A percentile compares a stretch with the other conserved stretches of the same genome.
These are phyloP conservation scores for Didymella exigua DNA, from an alignment of 2,329 filamentous ascomycete species.

Conservation along the genomic window DNA sequence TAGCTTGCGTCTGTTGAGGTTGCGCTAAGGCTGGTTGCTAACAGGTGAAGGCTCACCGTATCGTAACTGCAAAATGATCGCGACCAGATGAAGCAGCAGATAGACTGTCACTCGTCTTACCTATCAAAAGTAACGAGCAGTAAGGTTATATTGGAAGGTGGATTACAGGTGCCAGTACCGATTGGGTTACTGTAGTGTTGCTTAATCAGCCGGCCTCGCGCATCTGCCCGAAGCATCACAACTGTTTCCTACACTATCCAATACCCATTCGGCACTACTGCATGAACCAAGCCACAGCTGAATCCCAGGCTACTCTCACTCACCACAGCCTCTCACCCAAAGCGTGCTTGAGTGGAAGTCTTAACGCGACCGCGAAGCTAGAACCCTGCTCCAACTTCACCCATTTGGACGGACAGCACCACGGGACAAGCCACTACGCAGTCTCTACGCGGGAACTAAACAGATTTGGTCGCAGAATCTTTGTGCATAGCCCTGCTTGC, in stretches of 20 bases:
- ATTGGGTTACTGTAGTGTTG: conserved; percentile 9
- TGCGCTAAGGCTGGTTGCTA: neutral
- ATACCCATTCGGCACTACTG: conserved; percentile 7
- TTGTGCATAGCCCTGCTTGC: neutral
- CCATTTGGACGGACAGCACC: conserved; percentile 13
- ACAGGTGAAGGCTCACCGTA: neutral
- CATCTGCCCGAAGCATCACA: conserved; percentile 8
- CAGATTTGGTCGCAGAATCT: neutral
- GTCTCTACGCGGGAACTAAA: neutral
- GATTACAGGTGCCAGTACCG: neutral
- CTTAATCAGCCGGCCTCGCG: conserved; percentile 13
- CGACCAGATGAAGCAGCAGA: neutral
- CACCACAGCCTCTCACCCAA: neutral
- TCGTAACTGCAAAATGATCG: neutral
- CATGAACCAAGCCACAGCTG: neutral
- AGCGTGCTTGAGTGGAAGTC: neutral
- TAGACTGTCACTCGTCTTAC: neutral
- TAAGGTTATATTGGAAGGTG: neutral
- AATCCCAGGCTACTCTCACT: neutral
- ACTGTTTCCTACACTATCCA: conserved; percentile 9
- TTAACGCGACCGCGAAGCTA: neutral
- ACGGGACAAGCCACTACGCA: conserved; percentile 1
- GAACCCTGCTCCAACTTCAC: neutral
- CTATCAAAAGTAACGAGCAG: neutral
- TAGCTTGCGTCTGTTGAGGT: neutral